Base-by-base conservation (phyloP, 2,329 filamentous ascomycete genomes). In the Incumbomyces delicatus region DNA sequence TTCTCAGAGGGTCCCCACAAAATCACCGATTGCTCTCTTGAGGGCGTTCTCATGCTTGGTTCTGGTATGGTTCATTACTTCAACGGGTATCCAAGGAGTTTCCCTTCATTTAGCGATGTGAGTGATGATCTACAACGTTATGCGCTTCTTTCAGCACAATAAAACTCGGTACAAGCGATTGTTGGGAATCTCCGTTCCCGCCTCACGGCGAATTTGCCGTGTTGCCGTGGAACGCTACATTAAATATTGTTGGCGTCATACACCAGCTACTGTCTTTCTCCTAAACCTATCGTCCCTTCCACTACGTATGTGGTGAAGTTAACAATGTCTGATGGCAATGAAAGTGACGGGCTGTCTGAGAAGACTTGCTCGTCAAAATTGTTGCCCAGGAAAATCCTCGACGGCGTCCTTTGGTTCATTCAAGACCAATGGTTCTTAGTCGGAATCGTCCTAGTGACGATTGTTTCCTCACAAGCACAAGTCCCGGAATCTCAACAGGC, bases 371-470 rank as follows among this genome's bases (percentile, higher is more conserved):
- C 6, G 33, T 18, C 42, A 16, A 45, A 31, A 31, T 11, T 17
- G 14, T 38, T 37, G n/a, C 34, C 17, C 13, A 30, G n/a, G 16
- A 43, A 37, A 37, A n/a, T 48, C 31, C 17, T 46, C 27, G 36
- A 32, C 20, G 41, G n/a, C 35, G 30, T 44, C n/a, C 32, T 33
- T 7, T 54, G 47, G 47, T 52, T 54, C 41, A 14, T 77, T 39
- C 61, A 68, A 41, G 72, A 75, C 46, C 80, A 84, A 65, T 84
- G 80, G 76, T 74, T 84, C 47, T 68, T 84, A 14, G 71, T 83
- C 47, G 77, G 73, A 14, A 79, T 84, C 54, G 76, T 68, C 1
- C 50, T 77, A 17, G 65, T 69, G 27, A 73, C 66, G 63, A 67
- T 65, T 60, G 69, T 74, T 55, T 78, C 76, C 44, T 73, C 73